Percentiles rank a stretch among this genome's conserved stretches.
Conservation (phyloP, 129 eudicot species). For the Ambrosia artemisiifolia region DNA sequence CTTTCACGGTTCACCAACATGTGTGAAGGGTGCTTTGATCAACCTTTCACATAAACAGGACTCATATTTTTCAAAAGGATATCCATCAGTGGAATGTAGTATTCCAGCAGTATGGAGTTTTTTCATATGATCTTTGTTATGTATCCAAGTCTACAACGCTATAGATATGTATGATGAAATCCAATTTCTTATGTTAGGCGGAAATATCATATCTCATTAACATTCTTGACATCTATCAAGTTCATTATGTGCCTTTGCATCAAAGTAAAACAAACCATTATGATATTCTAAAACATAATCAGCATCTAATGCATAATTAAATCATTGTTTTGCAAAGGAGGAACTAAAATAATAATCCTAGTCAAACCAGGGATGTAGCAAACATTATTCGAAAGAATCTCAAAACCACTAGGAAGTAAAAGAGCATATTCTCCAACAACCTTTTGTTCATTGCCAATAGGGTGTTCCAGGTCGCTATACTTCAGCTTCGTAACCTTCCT, state of each 20-base stretch:
- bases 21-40: neutral
- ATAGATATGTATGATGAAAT: neutral
- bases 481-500: too few relatives aligned
- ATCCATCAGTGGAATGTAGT: neutral
- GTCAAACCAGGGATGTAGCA: neutral
- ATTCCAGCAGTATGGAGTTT: neutral
- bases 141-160: neutral
- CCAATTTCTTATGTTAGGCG: neutral
- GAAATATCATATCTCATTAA: too few relatives aligned
- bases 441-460: too few relatives aligned
- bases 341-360: neutral
- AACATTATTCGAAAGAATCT: neutral
- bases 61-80: neutral
- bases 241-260: neutral
- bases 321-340: neutral
- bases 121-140: neutral
- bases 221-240: neutral
- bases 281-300: too few relatives aligned
- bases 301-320: neutral
- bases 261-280: neutral
- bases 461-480: too few relatives aligned
- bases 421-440: too few relatives aligned
- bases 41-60: neutral
- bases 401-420: neutral
- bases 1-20: neutral